A percentile compares a stretch with the other conserved stretches of the same genome.
Conservation (phyloP, 1,139 yeast genomes). For the Hyphopichia burtonii region DNA sequence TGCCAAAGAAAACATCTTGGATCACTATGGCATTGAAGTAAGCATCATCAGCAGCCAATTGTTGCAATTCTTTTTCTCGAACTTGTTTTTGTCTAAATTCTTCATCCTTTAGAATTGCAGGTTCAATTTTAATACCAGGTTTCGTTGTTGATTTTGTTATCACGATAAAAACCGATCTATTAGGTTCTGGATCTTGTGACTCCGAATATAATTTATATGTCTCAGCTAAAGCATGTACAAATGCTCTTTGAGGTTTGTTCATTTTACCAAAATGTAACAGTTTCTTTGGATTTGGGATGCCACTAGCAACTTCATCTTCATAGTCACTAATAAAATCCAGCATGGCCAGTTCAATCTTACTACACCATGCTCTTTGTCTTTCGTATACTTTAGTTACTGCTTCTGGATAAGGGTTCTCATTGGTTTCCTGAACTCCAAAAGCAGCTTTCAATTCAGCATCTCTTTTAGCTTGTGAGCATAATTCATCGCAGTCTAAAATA, state of each 20-base stretch:
- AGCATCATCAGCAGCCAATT: conserved; percentile 19
- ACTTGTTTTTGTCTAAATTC: conserved; percentile 28
- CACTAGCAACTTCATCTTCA: conserved; percentile 17
- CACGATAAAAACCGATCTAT: conserved; percentile 66
- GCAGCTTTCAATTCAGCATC: conserved; percentile 65
- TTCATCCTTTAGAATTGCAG: conserved; percentile 27
- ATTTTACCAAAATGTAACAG: conserved; percentile 69
- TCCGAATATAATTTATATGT: conserved; percentile 61
- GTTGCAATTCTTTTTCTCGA: conserved; percentile 20
- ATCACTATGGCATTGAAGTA: conserved; percentile 55
- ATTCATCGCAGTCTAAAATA: conserved; percentile 60
- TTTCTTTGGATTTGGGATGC: conserved; percentile 15
- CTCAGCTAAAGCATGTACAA: conserved; percentile 67
- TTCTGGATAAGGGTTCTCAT: conserved; percentile 9
- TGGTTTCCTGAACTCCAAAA: conserved; percentile 38
- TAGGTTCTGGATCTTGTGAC: conserved; percentile 81
- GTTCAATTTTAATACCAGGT: conserved; percentile 29
- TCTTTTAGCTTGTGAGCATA: conserved; percentile 62
- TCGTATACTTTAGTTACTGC: conserved; percentile 36
- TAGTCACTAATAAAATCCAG: conserved; percentile 45
- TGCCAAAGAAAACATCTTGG: conserved; percentile 54
- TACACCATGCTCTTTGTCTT: conserved; percentile 64
- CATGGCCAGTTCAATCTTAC: conserved; percentile 54
- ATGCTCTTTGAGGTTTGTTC: conserved; percentile 65
- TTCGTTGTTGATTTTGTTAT: conserved; percentile 32